Base-by-base conservation (phyloP, 2,329 filamentous ascomycete species). In the Sporothrix brunneoviolacea region DNA sequence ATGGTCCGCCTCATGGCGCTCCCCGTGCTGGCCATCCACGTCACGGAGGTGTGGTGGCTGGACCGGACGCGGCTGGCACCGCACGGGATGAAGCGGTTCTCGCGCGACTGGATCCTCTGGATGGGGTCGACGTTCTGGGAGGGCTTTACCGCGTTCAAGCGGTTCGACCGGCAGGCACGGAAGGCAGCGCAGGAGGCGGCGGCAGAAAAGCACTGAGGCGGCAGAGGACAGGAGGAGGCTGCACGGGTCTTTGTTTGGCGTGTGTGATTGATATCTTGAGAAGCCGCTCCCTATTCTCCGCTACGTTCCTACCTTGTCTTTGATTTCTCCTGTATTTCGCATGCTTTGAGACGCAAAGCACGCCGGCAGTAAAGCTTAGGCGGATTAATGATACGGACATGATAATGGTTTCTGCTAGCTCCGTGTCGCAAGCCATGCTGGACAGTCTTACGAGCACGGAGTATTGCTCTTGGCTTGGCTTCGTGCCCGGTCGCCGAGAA, bases 11-110 rank as follows among this genome's bases (percentile, higher is more conserved):
- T 69, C 13, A 69, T 91, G 37, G 70, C 85, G 48, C 58, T 70
- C 18, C 70, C 78, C 1, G 77, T 91, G 51, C 4, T 88, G 1
- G 70, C 61, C 0, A 76, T 88, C 12, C 91, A 96, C 66, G 19
- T 73, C 0, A 52, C 65, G 3, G 91, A 96, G 70, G 68, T 74
- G n/a, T 67, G 68, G 39, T 68, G 71, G 61, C 69, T 84, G 58
- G 74, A 76, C 55, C 65, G 62, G 37, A 70, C 67, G 43, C 66
- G 73, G 52, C 62, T 82, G 53, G 60, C 59, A 48, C 74, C 63
- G 61, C 71, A 75, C 56, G 72, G 73, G 7, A 72, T 83, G 10
- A 63, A 65, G 52, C 63, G 66, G 30, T 70, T 72, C 8, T 67
- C 66, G 7, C 39, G 38, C n/a, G 56, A 76, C 13, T 84, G 82